Percentiles rank a stretch among this genome's conserved stretches.
These are phyloP conservation scores for Agrocybe praecox DNA, from an alignment of 768 basidiomycete genomes.

Conservation along the genomic window DNA sequence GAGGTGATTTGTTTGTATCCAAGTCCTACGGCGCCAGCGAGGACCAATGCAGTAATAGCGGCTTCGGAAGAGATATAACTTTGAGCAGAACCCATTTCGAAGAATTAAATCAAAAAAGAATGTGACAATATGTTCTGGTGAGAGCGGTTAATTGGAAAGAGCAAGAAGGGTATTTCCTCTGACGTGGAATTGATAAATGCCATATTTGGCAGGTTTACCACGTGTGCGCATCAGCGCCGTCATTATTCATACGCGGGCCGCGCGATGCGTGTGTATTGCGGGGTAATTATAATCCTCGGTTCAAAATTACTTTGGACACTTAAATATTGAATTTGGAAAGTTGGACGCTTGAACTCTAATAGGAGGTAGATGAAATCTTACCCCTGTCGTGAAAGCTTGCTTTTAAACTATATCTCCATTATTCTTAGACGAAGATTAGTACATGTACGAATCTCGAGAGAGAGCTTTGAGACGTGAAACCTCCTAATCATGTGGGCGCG, in stretches of 20 bases:
- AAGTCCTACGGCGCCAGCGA: conserved; percentile 42
- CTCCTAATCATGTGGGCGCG: no score
- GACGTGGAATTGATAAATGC: conserved; percentile 24
- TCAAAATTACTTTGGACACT: no score
- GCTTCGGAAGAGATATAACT: conserved; percentile 44
- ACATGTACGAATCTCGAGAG: no score
- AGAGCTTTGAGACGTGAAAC: no score
- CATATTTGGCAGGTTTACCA: background rate
- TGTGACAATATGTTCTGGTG: conserved; percentile 13
- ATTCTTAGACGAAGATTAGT: no score
- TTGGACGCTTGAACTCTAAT: no score
- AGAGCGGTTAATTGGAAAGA: conserved; percentile 6
- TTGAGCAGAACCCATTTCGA: conserved; percentile 47
- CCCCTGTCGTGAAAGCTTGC: no score
- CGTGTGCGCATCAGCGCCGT: background rate
- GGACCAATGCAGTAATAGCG: conserved; percentile 36
- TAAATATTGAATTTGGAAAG: no score
- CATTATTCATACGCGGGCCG: background rate
- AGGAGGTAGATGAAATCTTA: no score
- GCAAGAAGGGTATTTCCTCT: conserved; percentile 4
- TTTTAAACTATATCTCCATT: no score
- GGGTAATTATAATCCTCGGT: no score
- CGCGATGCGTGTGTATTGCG: no score
- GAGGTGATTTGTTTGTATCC: conserved; percentile 35
- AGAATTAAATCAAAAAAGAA: conserved; percentile 8